These are phyloP conservation scores for Gaertneriomyces semiglobifer DNA, from an alignment of 192 early-diverging fungal genomes.

Conservation along the genomic window DNA sequence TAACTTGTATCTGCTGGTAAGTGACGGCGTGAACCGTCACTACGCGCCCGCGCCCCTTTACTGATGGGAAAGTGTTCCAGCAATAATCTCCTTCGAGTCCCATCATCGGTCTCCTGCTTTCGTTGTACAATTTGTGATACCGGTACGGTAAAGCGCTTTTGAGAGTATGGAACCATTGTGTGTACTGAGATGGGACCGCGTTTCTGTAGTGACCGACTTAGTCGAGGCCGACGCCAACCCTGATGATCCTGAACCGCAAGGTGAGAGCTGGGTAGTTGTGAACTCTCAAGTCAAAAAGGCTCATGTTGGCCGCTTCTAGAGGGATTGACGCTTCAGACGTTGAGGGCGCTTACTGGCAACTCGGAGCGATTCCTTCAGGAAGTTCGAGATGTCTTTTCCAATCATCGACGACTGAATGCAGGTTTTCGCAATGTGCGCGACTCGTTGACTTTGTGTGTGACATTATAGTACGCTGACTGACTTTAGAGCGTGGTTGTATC, in stretches of 20 bases:
- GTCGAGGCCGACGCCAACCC: too few species aligned
- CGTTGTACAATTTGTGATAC: constrained; percentile 90
- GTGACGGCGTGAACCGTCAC: too few species aligned
- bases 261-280: constrained; percentile 8
- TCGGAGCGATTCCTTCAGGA: too few species aligned
- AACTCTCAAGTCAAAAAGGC: constrained; percentile 28
- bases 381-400: constrained; percentile 22
- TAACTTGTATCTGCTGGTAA: too few species aligned
- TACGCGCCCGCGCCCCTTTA: too few species aligned
- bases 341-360: too few species aligned
- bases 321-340: background rate
- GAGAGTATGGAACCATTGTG: background rate
- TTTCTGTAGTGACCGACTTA: background rate
- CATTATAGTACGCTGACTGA: too few species aligned
- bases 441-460: too few species aligned
- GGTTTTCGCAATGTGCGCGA: constrained; percentile 23
- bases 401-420: constrained; percentile 29
- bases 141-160: constrained; percentile 11
- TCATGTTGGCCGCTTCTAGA: constrained; percentile 9
- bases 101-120: constrained; percentile 69
- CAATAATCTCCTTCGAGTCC: constrained; percentile 69
- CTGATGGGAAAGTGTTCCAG: background rate
- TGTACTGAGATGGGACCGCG: background rate
- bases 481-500: too few species aligned
- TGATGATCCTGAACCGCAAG: background rate